Base-by-base conservation (phyloP, 345 rosid genomes). In the Brassica juncea region DNA sequence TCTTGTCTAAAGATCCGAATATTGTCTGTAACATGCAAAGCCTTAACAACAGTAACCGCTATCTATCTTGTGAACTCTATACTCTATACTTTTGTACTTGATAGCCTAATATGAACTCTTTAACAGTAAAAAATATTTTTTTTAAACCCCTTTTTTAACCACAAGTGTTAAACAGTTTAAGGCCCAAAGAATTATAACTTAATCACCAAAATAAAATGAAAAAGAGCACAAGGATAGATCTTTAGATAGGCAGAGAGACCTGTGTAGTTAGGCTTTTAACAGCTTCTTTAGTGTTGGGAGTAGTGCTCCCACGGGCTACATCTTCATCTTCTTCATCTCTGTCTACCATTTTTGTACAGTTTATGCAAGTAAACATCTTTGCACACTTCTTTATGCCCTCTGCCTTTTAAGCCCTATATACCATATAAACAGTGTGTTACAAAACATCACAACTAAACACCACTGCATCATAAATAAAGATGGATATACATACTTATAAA, bases 191-290 rank as follows among this genome's bases (percentile, higher is more conserved):
- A 70, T 42, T 21, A 57, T 63, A 47, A 44, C 16, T 64, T 42
- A 80, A 71, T 44, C 76, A 75, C 52, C 23, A 67, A 79, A 70
- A 23, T 68, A 75, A 74, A 70, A 60, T 66, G 47, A 58, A 66
- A 59, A 19, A 66, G 52, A 60, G 64, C n/a, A 6, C 32, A 69
- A 74, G 66, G 72, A 74, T 66, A 52, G 44, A 77, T 61, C n/a
- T 71, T 67, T 65, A 63, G 57, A 59, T 66, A 19, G 32, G 37
- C 65, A 64, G 66, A 96, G 31, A 44, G 61, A 96, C 99, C 98
- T 96, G 99, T 42, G 97, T 73, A 69, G 99, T 96, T 66, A 96
- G 94, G 98, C 94, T 92, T 87, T 92, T 96, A 90, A 93, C 99
- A 86, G 98, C 94, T 81, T 96, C 99, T 84, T 89, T 96, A 5